phyloP scores from a whole-genome alignment of 192 early-diverging fungal genomes.

The Coemansia sp. region DNA sequence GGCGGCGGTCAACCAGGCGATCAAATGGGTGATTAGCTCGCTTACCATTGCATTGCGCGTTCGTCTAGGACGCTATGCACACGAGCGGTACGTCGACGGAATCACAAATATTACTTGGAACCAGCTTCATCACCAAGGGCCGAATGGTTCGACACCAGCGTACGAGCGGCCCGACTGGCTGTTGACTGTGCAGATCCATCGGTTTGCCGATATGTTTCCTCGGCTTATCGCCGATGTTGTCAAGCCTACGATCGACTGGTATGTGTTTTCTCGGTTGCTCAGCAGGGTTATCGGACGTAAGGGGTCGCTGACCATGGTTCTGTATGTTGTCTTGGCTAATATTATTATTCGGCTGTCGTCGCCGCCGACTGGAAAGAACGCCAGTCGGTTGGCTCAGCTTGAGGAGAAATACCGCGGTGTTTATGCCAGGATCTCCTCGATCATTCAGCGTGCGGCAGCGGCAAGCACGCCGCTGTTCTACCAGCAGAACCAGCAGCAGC shows the following conservation, averaged over 20 bases:
- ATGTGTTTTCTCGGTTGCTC: conserved; percentile 50
- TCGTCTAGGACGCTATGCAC: conserved; percentile 43
- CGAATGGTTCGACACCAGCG: conserved; percentile 23
- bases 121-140: conserved; percentile 38
- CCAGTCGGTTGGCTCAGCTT: conserved; percentile 31
- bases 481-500: conserved; percentile 21
- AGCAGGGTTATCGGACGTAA: conserved; percentile 43
- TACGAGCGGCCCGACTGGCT: conserved; percentile 52
- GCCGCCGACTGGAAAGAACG: conserved; percentile 42
- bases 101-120: conserved; percentile 54
- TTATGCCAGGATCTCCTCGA: conserved; percentile 39
- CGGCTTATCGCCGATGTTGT: conserved; percentile 46
- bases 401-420: conserved; percentile 46
- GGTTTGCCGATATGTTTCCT: conserved; percentile 54
- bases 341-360: conserved; percentile 40
- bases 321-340: conserved; percentile 44
- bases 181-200: conserved; percentile 52
- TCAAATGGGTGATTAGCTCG: conserved; percentile 52
- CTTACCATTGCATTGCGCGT: conserved; percentile 50
- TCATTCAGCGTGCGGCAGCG: conserved; percentile 37
- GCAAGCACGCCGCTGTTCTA: conserved; percentile 37
- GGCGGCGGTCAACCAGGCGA: conserved; percentile 51
- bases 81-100: conserved; percentile 50
- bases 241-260: conserved; percentile 52
- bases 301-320: conserved; percentile 50